phyloP scores from a whole-genome alignment of 2,329 filamentous ascomycete genomes.

The Leptographium galeiforme region DNA sequence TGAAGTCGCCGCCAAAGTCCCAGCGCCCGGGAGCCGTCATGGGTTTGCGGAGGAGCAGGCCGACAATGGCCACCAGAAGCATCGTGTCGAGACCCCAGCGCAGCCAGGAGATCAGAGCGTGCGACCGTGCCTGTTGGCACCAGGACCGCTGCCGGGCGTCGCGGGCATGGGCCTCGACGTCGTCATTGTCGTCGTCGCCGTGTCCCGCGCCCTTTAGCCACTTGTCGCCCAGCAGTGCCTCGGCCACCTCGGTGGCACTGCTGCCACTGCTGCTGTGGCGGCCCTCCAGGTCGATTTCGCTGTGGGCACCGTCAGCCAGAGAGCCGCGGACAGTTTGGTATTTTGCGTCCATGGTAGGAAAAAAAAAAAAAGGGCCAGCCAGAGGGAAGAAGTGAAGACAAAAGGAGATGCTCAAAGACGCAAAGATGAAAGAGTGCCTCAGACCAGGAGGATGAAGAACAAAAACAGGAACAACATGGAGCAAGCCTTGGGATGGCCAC shows the following conservation, averaged over 20 bases:
- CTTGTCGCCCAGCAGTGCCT: conserved; percentile 26
- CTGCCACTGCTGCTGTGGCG: conserved; percentile 22
- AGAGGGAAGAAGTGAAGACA: not conserved
- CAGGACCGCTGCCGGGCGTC: not conserved
- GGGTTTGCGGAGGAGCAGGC: conserved; percentile 19
- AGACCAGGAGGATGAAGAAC: not conserved
- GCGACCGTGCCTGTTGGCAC: conserved; percentile 16
- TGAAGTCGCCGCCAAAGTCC: conserved; percentile 24
- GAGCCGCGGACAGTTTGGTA: conserved; percentile 6
- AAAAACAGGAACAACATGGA: not conserved
- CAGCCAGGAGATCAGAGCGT: conserved; percentile 17
- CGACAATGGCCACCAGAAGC: conserved; percentile 24
- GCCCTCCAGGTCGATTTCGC: conserved; percentile 19
- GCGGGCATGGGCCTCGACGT: not conserved
- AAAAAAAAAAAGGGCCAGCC: conserved; percentile 4
- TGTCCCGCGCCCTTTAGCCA: conserved; percentile 18
- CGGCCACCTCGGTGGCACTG: conserved; percentile 23
- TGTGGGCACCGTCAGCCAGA: not conserved
- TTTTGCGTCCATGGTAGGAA: conserved; percentile 8
- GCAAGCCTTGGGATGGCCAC: too few relatives aligned
- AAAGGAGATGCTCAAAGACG: not conserved
- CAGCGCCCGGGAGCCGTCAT: conserved; percentile 6
- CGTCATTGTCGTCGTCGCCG: conserved; percentile 4
- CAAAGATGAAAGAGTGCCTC: not conserved
- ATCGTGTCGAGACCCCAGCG: conserved; percentile 26